Evolutionary conservation across 2,329 filamentous ascomycete species (phyloP), one percentile per base, ranked within the genome.

Genomic region (Ophiostoma pallidulum): DNA sequence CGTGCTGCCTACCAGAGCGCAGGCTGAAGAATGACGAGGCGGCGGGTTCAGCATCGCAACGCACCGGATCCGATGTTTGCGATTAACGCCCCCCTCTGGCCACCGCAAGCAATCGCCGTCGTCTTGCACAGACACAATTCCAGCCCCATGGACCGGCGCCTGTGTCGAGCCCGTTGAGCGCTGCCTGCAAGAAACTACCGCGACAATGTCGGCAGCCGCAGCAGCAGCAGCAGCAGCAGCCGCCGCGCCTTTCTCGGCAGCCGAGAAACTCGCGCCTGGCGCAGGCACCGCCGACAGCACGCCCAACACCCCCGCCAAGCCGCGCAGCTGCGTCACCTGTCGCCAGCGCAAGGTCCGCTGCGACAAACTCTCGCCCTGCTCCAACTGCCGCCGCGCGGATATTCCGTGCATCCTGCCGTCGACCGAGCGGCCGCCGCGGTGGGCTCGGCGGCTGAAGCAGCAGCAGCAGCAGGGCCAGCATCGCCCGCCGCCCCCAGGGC

Each of bases 261-360:
- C 57, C 58, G 58, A 59, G 49, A 56, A 54, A 50, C 41, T 44
- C 53, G 55, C 56, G 54, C 49, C 41, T 8, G 4, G 35, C 20
- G 39, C 45, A 26, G 28, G 12, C 28, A 22, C 24, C 22, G 18
- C 9, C 20, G 13, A 37, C 37, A 13, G 35, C 40, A 28, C 32
- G 26, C 24, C 43, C 19, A 35, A 45, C 2, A 16, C 44, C 19
- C 26, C 44, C 26, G n/a, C 45, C 42, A 68, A 72, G 54, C 58
- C 56, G 41, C 70, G 70, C 45, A 74, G 72, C 58, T 75, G 72
- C 43, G 61, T 71, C 7, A 64, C 68, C 4, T 78, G 74, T 52
- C 67, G 74, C 37, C 64, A 60, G 36, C 73, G 75, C 40, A 78
- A 78, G 54, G 75, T 78, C 8, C 71, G 73, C 41, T 79, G 75